These are phyloP conservation scores for Tetradesmus obliquus DNA, from an alignment of 139 green algal genomes.

Conservation along the genomic window DNA sequence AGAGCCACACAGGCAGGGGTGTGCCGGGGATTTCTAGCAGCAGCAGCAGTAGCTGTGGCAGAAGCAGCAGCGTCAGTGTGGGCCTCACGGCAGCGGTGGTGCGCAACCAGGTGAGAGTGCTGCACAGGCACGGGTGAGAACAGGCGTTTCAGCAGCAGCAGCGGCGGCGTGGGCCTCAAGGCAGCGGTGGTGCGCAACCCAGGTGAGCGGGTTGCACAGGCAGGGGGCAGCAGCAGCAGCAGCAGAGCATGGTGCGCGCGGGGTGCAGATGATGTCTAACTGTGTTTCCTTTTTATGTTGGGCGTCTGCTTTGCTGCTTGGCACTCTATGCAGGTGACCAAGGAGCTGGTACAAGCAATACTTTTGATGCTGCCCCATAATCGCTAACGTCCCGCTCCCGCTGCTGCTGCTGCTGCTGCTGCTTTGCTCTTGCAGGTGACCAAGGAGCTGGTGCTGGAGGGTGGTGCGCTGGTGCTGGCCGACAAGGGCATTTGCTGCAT, in stretches of 20 bases:
- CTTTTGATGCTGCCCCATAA: too few species aligned
- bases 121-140: too few species aligned
- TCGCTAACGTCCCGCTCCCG: too few species aligned
- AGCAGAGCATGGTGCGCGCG: too few species aligned
- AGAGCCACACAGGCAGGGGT: too few species aligned
- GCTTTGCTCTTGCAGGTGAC: slow-evolving; percentile 66
- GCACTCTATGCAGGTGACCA: slow-evolving; percentile 22
- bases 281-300: too few species aligned
- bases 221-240: too few species aligned
- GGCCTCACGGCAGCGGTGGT: slow-evolving; percentile 95
- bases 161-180: slow-evolving; percentile 95
- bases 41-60: not conserved
- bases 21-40: too few species aligned
- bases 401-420: not conserved
- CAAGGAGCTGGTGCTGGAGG: slow-evolving; percentile 97
- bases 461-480: slow-evolving; percentile 97
- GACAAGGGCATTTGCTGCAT: slow-evolving; percentile 99
- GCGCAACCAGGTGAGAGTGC: slow-evolving; percentile 74
- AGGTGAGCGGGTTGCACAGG: slow-evolving; percentile 46
- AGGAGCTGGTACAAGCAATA: slow-evolving; percentile 90
- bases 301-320: not conserved
- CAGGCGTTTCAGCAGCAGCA: slow-evolving; percentile 50
- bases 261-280: not conserved
- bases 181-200: slow-evolving; percentile 91
- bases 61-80: slow-evolving; percentile 84